Percentiles rank a stretch among this genome's conserved stretches.
These are phyloP conservation scores for Suillus americanus DNA, from an alignment of 768 basidiomycete species.

Conservation along the genomic window DNA sequence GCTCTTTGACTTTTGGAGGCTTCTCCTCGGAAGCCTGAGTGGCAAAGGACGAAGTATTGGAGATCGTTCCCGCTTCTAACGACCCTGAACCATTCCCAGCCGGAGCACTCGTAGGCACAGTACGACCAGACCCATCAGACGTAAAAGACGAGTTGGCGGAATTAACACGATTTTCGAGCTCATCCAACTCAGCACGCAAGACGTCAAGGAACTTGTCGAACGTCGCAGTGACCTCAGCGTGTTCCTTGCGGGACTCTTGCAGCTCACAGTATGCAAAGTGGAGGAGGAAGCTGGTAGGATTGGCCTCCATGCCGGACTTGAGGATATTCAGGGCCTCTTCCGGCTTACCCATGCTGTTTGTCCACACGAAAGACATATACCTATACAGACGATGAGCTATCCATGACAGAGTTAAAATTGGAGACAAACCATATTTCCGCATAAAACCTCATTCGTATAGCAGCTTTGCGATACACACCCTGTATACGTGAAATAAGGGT, in stretches of 20 bases:
- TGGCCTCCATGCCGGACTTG: slow-evolving; percentile 85
- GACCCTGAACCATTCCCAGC: slow-evolving; percentile 14
- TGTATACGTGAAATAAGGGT: slow-evolving; percentile 70
- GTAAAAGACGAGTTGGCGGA: slow-evolving; percentile 38
- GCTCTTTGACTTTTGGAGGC: slow-evolving; percentile 52
- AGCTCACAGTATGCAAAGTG: slow-evolving; percentile 85
- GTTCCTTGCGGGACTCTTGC: slow-evolving; percentile 62
- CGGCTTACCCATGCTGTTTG: slow-evolving; percentile 65
- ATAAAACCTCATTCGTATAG: slow-evolving; percentile 91
- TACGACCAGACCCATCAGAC: slow-evolving; percentile 33
- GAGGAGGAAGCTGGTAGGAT: slow-evolving; percentile 85
- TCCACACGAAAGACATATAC: slow-evolving; percentile 91
- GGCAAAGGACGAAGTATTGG: slow-evolving; percentile 47
- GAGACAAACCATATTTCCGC: slow-evolving; percentile 84
- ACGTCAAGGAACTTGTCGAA: slow-evolving; percentile 73
- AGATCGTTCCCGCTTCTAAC: slow-evolving; percentile 32
- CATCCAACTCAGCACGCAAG: slow-evolving; percentile 65
- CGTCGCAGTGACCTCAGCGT: slow-evolving; percentile 63
- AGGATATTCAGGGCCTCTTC: slow-evolving; percentile 84
- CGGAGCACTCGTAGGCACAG: slow-evolving; percentile 25
- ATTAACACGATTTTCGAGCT: slow-evolving; percentile 46
- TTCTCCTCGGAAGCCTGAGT: slow-evolving; percentile 55
- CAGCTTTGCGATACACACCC: slow-evolving; percentile 84
- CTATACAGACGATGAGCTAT: slow-evolving; percentile 37
- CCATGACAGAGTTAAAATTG: slow-evolving; percentile 1